Percentiles rank a stretch among this genome's conserved stretches.
Conservation (phyloP, 441 rosid genomes). For the Croton setiger region DNA sequence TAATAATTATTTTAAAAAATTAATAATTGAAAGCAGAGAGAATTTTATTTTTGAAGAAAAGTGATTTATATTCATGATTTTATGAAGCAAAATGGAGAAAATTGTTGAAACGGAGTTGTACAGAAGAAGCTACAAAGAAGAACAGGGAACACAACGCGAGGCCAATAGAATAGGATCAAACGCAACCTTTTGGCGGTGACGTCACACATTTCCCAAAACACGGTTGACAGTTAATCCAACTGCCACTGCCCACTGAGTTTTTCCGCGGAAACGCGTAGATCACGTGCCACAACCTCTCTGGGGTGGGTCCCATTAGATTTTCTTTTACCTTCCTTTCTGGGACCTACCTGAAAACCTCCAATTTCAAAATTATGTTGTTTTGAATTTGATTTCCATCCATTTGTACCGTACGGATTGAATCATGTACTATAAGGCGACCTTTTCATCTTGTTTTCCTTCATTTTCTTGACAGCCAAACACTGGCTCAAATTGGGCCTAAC, state of each 20-base stretch:
- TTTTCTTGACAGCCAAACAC: too few species aligned
- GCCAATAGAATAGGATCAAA: neutral
- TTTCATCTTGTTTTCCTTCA: too few species aligned
- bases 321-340: too few species aligned
- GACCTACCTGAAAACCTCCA: neutral
- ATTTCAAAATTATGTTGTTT: neutral
- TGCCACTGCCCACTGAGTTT: neutral
- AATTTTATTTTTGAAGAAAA: too few species aligned
- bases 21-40: too few species aligned
- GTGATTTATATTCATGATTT: too few species aligned
- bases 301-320: neutral
- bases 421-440: too few species aligned
- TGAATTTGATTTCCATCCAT: neutral
- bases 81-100: too few species aligned
- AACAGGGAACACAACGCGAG: neutral
- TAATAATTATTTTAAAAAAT: too few species aligned
- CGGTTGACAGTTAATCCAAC: slow-evolving; percentile 37
- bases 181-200: slow-evolving; percentile 6
- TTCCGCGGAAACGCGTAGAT: slow-evolving; percentile 32
- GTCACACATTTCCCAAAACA: slow-evolving; percentile 26
- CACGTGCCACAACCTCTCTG: neutral
- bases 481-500: too few species aligned
- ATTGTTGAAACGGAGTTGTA: too few species aligned
- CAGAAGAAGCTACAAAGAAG: neutral
- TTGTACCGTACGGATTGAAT: neutral